phyloP scores from a whole-genome alignment of 805 yeast genomes.

The Sungouiella blattae region DNA sequence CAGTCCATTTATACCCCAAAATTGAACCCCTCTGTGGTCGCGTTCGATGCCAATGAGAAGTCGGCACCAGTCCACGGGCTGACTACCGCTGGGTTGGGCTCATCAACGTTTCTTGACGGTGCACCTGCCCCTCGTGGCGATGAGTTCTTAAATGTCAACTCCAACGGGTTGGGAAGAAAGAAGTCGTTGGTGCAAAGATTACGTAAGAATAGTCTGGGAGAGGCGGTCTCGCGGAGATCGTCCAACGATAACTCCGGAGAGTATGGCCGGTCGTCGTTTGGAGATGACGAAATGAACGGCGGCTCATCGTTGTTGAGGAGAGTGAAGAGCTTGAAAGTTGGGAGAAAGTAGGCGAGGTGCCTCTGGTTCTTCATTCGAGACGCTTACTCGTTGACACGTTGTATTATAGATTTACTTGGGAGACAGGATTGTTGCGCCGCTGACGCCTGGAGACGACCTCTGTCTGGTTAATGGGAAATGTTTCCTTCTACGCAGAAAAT shows the following conservation, averaged over 20 bases:
- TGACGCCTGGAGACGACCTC: background rate
- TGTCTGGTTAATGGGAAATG: background rate
- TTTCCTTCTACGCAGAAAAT: background rate
- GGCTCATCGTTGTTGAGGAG: constrained; percentile 62
- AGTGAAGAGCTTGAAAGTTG: constrained; percentile 85
- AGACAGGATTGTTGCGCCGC: background rate
- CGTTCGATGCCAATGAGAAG: constrained; percentile 68
- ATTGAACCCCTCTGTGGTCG: constrained; percentile 49
- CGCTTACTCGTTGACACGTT: background rate
- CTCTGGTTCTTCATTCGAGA: background rate
- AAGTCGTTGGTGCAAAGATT: constrained; percentile 77
- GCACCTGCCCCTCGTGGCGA: constrained; percentile 76
- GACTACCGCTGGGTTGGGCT: constrained; percentile 83
- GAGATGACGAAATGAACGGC: constrained; percentile 11
- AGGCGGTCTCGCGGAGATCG: constrained; percentile 27
- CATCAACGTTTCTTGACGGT: constrained; percentile 90
- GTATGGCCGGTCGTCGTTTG: constrained; percentile 11
- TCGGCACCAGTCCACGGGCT: constrained; percentile 80
- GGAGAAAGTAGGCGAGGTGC: constrained; percentile 41
- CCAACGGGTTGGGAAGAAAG: constrained; percentile 62
- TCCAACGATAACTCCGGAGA: constrained; percentile 24
- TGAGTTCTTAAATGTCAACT: constrained; percentile 16
- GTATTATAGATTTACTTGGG: constrained; percentile 4
- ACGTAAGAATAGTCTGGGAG: constrained; percentile 37
- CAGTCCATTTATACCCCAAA: constrained; percentile 38